A percentile compares a stretch with the other conserved stretches of the same genome.
Evolutionary conservation across 768 basidiomycete species (phyloP).

Genomic region (Lentinula guzmanii): DNA sequence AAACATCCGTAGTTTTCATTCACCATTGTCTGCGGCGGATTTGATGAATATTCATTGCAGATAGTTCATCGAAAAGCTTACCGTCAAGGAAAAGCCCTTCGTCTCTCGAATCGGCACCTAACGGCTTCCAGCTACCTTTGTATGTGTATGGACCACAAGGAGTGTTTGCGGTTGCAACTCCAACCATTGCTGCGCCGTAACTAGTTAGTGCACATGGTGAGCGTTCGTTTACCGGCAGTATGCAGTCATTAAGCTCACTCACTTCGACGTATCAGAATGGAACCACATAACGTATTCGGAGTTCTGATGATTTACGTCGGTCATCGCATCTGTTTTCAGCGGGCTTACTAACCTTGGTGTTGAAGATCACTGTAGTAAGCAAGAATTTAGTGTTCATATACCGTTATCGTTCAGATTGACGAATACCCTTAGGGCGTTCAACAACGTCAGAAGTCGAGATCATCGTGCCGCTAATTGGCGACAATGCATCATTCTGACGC

Average conservation of each 20-base stretch:
- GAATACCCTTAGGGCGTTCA: slow-evolving; percentile 54
- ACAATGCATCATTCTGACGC: slow-evolving; percentile 53
- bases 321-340: background rate
- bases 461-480: slow-evolving; percentile 45
- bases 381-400: background rate
- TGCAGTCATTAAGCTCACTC: slow-evolving; percentile 20
- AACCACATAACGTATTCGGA: slow-evolving; percentile 69
- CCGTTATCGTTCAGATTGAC: background rate
- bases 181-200: slow-evolving; percentile 60
- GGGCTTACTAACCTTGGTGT: slow-evolving; percentile 32
- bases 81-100: slow-evolving; percentile 55
- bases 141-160: slow-evolving; percentile 60
- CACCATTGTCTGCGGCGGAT: slow-evolving; percentile 32
- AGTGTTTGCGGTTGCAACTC: slow-evolving; percentile 50
- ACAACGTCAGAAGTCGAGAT: slow-evolving; percentile 55
- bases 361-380: slow-evolving; percentile 39
- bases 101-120: slow-evolving; percentile 56
- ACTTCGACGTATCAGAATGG: slow-evolving; percentile 60
- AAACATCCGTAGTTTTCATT: background rate
- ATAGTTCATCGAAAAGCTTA: slow-evolving; percentile 14
- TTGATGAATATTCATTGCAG: background rate
- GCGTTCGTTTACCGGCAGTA: background rate
- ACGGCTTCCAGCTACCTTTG: slow-evolving; percentile 47
- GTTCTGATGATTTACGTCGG: slow-evolving; percentile 28
- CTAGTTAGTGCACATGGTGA: slow-evolving; percentile 22